Base-by-base conservation (phyloP, 2,329 filamentous ascomycete genomes). In the Xylaria hypoxylon region DNA sequence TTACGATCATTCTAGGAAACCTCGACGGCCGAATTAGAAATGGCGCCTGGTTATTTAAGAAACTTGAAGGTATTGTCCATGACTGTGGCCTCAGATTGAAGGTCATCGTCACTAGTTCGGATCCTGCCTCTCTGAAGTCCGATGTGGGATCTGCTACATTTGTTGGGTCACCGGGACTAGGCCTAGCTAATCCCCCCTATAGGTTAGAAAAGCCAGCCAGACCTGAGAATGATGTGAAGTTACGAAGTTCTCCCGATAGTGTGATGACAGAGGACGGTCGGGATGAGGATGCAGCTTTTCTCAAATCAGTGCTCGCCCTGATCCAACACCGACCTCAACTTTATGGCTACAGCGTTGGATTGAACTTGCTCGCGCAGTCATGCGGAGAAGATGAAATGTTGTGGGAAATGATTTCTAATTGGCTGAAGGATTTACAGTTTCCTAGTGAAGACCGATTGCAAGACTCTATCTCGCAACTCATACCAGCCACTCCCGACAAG, bases 61-160 rank as follows among this genome's bases (percentile, higher is more conserved):
- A 26, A 2, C 45, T 57, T 28, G 53, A 44, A 24, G 33, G n/a
- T 1, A 44, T 57, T 42, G 33, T 44, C 2, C 35, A 57, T 22
- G 53, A 57, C 33, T 57, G 53, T 28, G 53, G 13, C 33, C 53
- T 57, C 35, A 57, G 38, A n/a, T 44, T 57, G 33, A 57, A 57
- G 53, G 22, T 57, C n/a, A n/a, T 57, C 8, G 19, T 44, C 22
- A 57, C 35, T 40, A 57, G 53, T 42, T 42, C 35, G 17, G 53
- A 57, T 44, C 50, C 50, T 11, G 17, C 50, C 5, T 53, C 50
- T 33, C 50, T 53, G 6, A 53, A 17, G 50, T 17, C 50, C 13
- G 17, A 10, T 53, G 19, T 48, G 45, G 10, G 8, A 48, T 15
- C 45, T 48, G 19, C 45, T 24, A 48, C 10, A 48, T 2, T 26